Conservation (phyloP, 148 eudicot genomes). For the Chenopodium berlandieri region DNA sequence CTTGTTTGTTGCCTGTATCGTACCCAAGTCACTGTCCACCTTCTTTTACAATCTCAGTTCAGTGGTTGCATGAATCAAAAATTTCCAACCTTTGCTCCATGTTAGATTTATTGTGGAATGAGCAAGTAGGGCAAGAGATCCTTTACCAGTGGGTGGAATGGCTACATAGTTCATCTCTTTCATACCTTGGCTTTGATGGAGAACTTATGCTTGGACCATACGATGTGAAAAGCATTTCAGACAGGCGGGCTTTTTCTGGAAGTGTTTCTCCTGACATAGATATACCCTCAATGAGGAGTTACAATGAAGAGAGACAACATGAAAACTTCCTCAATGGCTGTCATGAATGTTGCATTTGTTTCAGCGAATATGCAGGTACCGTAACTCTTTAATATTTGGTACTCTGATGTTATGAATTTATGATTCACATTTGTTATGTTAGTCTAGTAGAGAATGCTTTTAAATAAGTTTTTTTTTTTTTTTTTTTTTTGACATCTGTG, state of each 20-base stretch:
- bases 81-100: constrained; percentile 63
- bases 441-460: neutral
- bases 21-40: constrained; percentile 85
- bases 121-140: constrained; percentile 80
- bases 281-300: constrained; percentile 76
- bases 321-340: constrained; percentile 58
- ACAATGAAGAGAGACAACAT: constrained; percentile 56
- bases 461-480: no score
- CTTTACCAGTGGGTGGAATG: constrained; percentile 84
- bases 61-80: constrained; percentile 65
- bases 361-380: constrained; percentile 78
- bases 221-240: constrained; percentile 44
- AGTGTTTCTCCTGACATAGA: constrained; percentile 76
- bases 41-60: constrained; percentile 68
- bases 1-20: constrained; percentile 77
- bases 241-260: constrained; percentile 80
- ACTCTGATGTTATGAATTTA: no score
- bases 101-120: constrained; percentile 83
- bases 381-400: neutral
- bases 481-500: neutral
- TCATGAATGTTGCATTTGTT: constrained; percentile 89
- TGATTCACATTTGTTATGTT: neutral
- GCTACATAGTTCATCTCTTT: constrained; percentile 63
- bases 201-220: constrained; percentile 77
- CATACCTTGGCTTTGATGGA: constrained; percentile 62